Evolutionary conservation across 768 basidiomycete genomes (phyloP).

Genomic region (Leccinellum albellum): DNA sequence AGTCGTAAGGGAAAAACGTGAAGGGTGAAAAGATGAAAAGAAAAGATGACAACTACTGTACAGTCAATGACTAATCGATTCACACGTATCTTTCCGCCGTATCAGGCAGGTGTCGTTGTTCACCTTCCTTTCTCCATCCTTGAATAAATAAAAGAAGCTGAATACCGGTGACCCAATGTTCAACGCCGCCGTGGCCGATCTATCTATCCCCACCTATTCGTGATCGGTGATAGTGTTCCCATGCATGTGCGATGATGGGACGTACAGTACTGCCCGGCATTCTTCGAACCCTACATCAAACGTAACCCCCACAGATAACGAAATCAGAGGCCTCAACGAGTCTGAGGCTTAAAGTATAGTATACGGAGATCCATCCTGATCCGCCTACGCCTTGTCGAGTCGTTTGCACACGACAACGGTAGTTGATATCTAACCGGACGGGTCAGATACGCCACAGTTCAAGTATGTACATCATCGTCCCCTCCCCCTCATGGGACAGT

Average conservation of each 20-base stretch:
- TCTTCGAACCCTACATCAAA: not conserved
- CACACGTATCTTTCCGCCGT: conserved; percentile 11
- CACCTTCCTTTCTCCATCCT: not conserved
- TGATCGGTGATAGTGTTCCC: not conserved
- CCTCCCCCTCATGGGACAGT: not conserved
- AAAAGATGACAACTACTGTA: conserved; percentile 5
- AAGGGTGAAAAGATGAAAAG: not conserved
- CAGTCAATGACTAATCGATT: conserved; percentile 21
- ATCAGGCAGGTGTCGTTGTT: conserved; percentile 26
- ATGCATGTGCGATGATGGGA: not conserved
- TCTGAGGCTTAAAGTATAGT: not conserved
- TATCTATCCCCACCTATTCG: not conserved
- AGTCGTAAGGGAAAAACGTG: not conserved
- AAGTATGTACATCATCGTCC: not conserved
- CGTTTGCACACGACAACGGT: not conserved
- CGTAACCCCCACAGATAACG: not conserved
- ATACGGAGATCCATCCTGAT: not conserved
- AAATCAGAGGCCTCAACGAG: not conserved
- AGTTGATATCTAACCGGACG: not conserved
- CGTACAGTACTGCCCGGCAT: not conserved
- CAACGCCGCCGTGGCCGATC: not conserved
- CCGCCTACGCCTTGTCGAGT: not conserved
- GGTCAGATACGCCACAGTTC: not conserved
- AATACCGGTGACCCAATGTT: not conserved
- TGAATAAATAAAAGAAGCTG: not conserved